Percentiles rank a stretch among this genome's conserved stretches.
These are phyloP conservation scores for Marsdenia floribunda DNA, from an alignment of 257 asterid species.

Conservation along the genomic window DNA sequence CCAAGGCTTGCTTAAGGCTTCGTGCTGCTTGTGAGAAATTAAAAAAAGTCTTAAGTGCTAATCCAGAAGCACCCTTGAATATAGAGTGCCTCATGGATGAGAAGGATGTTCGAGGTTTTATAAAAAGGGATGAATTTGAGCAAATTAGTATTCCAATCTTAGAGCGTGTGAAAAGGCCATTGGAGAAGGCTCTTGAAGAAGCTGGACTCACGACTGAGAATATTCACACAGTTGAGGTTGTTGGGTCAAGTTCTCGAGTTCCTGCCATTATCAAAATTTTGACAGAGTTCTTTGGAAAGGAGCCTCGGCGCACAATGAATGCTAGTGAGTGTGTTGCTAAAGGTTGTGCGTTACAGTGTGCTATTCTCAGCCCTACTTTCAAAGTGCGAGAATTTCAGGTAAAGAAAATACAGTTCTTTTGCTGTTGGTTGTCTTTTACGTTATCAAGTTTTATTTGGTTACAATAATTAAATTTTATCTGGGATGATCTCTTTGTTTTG, in stretches of 20 bases:
- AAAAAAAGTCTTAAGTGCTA: slow-evolving; percentile 90
- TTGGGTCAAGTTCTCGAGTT: slow-evolving; percentile 93
- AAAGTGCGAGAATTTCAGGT: slow-evolving; percentile 63
- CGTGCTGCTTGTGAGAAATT: slow-evolving; percentile 90
- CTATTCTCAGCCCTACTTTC: slow-evolving; percentile 87
- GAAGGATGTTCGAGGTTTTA: slow-evolving; percentile 85
- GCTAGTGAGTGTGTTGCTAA: slow-evolving; percentile 97
- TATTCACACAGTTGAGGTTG: slow-evolving; percentile 79
- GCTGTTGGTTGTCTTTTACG: neutral
- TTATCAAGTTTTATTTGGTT: too few relatives aligned
- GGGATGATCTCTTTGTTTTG: neutral
- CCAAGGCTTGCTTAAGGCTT: slow-evolving; percentile 86
- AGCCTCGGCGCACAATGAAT: slow-evolving; percentile 97
- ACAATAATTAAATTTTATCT: too few relatives aligned
- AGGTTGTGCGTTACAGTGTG: slow-evolving; percentile 86
- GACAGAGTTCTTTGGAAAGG: slow-evolving; percentile 82
- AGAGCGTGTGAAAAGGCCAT: slow-evolving; percentile 87
- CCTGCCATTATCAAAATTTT: slow-evolving; percentile 80
- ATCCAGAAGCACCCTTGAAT: slow-evolving; percentile 86
- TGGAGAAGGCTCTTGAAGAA: slow-evolving; percentile 86
- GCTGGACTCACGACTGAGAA: slow-evolving; percentile 62
- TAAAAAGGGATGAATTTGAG: slow-evolving; percentile 93
- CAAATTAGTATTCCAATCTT: slow-evolving; percentile 69
- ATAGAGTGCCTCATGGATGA: slow-evolving; percentile 96
- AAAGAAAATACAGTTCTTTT: neutral